Percentiles rank a stretch among this genome's conserved stretches.
Evolutionary conservation across 257 asterid genomes (phyloP).

Genomic region (Solanum clarkiae): DNA sequence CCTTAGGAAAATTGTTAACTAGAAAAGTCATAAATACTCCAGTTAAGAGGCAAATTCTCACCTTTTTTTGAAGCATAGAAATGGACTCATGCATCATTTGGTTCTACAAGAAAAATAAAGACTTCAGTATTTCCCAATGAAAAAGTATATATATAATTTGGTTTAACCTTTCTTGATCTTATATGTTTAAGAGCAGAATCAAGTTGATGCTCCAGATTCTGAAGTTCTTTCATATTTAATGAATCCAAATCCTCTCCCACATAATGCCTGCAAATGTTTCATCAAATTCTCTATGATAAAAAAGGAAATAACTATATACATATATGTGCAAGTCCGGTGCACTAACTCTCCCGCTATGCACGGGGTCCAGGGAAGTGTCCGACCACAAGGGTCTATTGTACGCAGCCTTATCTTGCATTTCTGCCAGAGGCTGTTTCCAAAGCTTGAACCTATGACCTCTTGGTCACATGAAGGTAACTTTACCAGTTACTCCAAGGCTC

Average conservation of each 20-base stretch:
- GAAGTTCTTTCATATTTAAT: constrained; percentile 45
- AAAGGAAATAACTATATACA: no score
- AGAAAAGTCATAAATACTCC: no score
- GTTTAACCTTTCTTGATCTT: constrained; percentile 38
- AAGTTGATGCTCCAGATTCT: constrained; percentile 51
- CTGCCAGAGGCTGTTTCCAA: no score
- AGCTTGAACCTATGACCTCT: no score
- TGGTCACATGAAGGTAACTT: no score
- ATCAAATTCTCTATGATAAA: not conserved
- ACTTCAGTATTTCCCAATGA: not conserved
- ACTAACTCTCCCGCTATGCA: no score
- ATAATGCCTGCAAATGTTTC: constrained; percentile 29
- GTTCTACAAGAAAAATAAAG: not conserved
- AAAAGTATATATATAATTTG: not conserved
- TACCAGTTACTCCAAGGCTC: no score
- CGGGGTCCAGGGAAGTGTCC: no score
- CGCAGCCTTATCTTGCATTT: no score
- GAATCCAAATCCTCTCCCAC: constrained; percentile 52
- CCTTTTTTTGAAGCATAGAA: not conserved
- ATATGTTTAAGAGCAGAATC: constrained; percentile 42
- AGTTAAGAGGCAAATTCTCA: not conserved
- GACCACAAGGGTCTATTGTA: no score
- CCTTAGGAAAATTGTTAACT: no score
- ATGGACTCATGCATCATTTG: not conserved
- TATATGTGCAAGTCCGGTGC: no score